Percentiles rank a stretch among this genome's conserved stretches.
phyloP scores from a whole-genome alignment of 768 basidiomycete genomes.

The Phylloporus scabripes region DNA sequence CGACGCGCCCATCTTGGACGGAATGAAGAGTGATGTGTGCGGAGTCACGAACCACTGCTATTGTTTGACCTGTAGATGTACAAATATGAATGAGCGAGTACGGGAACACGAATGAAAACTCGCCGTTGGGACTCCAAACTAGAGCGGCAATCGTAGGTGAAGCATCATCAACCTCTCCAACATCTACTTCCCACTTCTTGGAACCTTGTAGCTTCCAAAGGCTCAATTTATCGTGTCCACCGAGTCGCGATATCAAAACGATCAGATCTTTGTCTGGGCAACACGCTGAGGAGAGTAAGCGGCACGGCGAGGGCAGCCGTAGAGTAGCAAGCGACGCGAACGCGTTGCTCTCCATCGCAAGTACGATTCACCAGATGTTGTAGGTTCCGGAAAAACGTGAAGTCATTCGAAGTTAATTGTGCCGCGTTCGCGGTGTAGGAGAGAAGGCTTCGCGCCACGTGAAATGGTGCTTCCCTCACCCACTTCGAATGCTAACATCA shows the following conservation, averaged over 20 bases:
- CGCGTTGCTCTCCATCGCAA: constrained; percentile 39
- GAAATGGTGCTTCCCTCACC: constrained; percentile 23
- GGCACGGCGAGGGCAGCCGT: constrained; percentile 51
- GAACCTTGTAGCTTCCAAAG: constrained; percentile 79
- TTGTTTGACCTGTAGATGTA: constrained; percentile 48
- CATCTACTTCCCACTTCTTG: constrained; percentile 78
- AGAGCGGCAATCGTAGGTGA: constrained; percentile 50
- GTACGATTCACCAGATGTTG: not conserved
- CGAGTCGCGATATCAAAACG: constrained; percentile 59
- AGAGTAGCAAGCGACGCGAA: constrained; percentile 54
- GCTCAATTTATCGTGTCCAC: constrained; percentile 62
- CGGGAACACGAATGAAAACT: constrained; percentile 13
- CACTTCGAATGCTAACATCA: constrained; percentile 4
- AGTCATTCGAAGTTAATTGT: constrained; percentile 20
- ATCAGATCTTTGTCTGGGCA: constrained; percentile 85
- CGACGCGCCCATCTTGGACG: constrained; percentile 65
- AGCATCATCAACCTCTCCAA: constrained; percentile 43
- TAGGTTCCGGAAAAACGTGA: constrained; percentile 9
- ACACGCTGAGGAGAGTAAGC: constrained; percentile 59
- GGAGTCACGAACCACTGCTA: constrained; percentile 69
- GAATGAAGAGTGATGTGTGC: constrained; percentile 67
- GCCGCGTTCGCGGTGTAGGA: constrained; percentile 15
- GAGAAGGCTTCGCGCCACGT: constrained; percentile 23
- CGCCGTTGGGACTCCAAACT: constrained; percentile 83
- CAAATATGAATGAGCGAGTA: constrained; percentile 2